Evolutionary conservation across 2,329 filamentous ascomycete genomes (phyloP).

Genomic region (Ophiostoma sp.): DNA sequence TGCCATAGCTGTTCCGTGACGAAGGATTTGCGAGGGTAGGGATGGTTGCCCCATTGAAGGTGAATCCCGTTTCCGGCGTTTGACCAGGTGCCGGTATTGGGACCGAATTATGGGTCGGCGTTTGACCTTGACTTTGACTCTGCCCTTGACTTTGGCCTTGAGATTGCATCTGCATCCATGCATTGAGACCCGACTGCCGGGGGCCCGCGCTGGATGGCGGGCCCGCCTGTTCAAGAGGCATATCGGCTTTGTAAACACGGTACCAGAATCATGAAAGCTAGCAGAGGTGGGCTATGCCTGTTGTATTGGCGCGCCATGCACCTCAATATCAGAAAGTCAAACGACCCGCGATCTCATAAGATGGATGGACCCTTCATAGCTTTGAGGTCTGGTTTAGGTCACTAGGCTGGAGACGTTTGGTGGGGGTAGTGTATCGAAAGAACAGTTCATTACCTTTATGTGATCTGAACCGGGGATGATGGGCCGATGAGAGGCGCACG

Average conservation of each 20-base stretch:
- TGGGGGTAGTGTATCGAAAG: too few relatives aligned
- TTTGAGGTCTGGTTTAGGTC: not conserved
- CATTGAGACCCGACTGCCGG: not conserved
- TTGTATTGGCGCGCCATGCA: not conserved
- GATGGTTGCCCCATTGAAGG: too few relatives aligned
- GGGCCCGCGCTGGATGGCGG: not conserved
- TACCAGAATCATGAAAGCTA: not conserved
- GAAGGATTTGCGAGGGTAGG: not conserved
- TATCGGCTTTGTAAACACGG: not conserved
- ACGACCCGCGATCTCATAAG: not conserved
- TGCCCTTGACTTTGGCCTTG: not conserved
- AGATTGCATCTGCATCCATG: not conserved
- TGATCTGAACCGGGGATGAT: not conserved
- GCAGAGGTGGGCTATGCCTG: not conserved
- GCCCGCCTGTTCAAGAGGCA: constrained; percentile 16
- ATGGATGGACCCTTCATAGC: not conserved
- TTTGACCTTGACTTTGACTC: not conserved
- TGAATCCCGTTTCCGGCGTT: not conserved
- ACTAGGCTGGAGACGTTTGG: too few relatives aligned
- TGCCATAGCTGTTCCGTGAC: not conserved
- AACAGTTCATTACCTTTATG: not conserved
- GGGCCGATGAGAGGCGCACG: not conserved
- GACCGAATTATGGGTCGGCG: not conserved
- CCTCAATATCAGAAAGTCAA: not conserved
- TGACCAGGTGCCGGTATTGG: not conserved